Evolutionary conservation across 306 rosid genomes (phyloP).

Genomic region (Quercus glauca): DNA sequence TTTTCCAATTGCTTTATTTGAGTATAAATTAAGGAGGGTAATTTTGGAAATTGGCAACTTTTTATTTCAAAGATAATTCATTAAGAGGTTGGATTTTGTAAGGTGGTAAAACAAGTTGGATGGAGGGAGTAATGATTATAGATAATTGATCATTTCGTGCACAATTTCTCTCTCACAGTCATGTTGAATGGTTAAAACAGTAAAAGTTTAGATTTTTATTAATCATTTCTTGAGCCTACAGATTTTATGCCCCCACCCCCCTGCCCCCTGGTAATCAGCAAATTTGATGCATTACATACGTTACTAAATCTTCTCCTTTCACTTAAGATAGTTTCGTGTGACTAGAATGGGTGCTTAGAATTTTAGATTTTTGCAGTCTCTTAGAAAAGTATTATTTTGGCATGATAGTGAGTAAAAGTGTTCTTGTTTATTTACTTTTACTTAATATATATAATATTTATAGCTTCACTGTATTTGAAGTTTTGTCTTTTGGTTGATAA

Average conservation of each 20-base stretch:
- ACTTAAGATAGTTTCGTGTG: neutral
- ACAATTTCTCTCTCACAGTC: neutral
- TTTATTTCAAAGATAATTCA: too few species aligned
- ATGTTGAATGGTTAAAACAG: neutral
- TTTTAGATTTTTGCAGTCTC: neutral
- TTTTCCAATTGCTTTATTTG: too few species aligned
- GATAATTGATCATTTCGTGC: neutral
- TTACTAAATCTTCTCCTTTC: neutral
- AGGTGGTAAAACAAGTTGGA: too few species aligned
- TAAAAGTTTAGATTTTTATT: neutral
- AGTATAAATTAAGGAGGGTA: too few species aligned
- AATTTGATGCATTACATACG: neutral
- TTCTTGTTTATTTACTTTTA: neutral
- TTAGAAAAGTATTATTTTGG: neutral
- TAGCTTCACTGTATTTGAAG: neutral
- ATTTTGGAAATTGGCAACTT: too few species aligned
- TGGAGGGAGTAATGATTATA: neutral
- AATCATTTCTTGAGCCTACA: neutral
- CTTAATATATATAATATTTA: neutral
- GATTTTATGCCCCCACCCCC: neutral
- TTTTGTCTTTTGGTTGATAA: neutral
- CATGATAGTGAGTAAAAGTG: neutral
- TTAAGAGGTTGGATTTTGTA: too few species aligned
- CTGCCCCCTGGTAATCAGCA: neutral
- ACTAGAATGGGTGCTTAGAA: neutral